Conservation (phyloP, 2,329 filamentous ascomycete species). For the Aspergillus sp. region DNA sequence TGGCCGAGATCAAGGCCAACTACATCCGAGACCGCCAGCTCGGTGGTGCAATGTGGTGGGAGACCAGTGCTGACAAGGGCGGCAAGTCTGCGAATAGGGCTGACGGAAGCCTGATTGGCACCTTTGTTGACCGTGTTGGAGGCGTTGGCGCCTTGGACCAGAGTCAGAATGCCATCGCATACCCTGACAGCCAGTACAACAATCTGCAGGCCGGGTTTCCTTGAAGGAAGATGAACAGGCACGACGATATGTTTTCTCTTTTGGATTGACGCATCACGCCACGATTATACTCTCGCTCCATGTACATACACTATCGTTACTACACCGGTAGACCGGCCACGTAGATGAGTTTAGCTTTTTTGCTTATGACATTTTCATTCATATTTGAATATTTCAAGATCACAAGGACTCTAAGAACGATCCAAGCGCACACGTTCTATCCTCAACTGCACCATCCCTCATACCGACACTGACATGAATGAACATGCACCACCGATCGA, state of each 20-base stretch:
- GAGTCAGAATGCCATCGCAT: constrained; percentile 39
- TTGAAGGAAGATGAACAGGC: neutral
- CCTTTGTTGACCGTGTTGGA: constrained; percentile 47
- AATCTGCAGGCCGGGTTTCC: constrained; percentile 41
- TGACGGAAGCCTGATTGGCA: constrained; percentile 68
- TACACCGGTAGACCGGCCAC: constrained; percentile 7
- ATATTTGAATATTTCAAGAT: constrained; percentile 17
- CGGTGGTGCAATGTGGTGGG: constrained; percentile 97
- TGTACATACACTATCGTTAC: constrained; percentile 18
- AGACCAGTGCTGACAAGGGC: constrained; percentile 77
- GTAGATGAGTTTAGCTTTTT: constrained; percentile 22
- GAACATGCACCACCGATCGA: constrained; percentile 20
- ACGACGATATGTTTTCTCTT: neutral
- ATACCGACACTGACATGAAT: constrained; percentile 19
- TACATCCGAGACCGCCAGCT: constrained; percentile 70
- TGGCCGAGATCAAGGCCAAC: constrained; percentile 70
- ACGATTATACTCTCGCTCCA: constrained; percentile 1
- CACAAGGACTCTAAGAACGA: constrained; percentile 24
- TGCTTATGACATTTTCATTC: constrained; percentile 16
- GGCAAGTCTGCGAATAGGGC: constrained; percentile 48
- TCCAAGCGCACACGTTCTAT: constrained; percentile 25
- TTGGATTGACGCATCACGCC: constrained; percentile 1
- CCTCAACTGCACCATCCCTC: constrained; percentile 18
- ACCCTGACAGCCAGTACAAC: constrained; percentile 48
- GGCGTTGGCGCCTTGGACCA: constrained; percentile 40